Evolutionary conservation across 2,329 filamentous ascomycete species (phyloP).

Genomic region (Fusarium agapanthi): DNA sequence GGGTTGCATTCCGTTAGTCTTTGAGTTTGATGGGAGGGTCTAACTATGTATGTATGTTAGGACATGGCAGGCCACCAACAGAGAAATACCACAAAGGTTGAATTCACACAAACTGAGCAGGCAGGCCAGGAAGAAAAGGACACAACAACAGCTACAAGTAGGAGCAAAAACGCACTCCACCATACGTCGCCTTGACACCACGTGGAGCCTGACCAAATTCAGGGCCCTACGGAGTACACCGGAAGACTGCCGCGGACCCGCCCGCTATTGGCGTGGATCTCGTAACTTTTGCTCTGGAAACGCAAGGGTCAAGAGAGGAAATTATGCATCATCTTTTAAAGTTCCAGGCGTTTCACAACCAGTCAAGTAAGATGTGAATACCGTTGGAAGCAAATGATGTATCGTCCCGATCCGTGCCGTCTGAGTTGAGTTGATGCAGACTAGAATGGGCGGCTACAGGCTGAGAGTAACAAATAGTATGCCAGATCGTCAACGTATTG

Average conservation of each 20-base stretch:
- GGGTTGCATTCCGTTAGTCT: constrained; percentile 13
- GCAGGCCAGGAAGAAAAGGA: constrained; percentile 1
- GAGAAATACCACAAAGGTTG: constrained; percentile 3
- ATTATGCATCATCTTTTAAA: constrained; percentile 10
- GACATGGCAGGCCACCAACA: background rate
- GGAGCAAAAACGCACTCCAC: constrained; percentile 32
- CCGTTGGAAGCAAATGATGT: background rate
- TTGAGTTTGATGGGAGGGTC: background rate
- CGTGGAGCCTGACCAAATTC: constrained; percentile 42
- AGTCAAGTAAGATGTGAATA: background rate
- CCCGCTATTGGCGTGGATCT: constrained; percentile 34
- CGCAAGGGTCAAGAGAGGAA: constrained; percentile 2
- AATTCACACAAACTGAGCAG: background rate
- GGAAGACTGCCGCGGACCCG: constrained; percentile 44
- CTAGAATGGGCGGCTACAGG: background rate
- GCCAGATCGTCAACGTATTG: background rate
- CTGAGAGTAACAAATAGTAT: background rate
- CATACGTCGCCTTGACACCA: constrained; percentile 39
- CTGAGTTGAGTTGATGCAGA: background rate
- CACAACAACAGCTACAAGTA: background rate
- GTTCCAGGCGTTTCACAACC: background rate
- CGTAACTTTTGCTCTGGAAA: constrained; percentile 13
- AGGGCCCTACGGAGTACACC: constrained; percentile 37
- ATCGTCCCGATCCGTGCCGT: constrained; percentile 2
- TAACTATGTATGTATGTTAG: background rate